Evolutionary conservation across 2,329 filamentous ascomycete species (phyloP).

Genomic region (Zopfia rhizophila): DNA sequence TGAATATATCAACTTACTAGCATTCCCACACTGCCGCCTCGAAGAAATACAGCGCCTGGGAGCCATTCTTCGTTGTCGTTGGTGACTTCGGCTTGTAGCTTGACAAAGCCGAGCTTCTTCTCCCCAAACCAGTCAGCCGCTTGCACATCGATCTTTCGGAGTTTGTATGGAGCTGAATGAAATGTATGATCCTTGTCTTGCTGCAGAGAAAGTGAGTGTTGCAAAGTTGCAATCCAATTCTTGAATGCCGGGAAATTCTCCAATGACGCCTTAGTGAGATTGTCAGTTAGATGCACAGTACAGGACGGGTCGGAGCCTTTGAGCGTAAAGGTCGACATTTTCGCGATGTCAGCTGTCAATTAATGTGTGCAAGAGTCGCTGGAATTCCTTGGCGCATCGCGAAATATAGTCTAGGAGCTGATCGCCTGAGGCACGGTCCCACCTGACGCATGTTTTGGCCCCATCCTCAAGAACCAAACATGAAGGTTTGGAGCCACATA

Average conservation of each 20-base stretch:
- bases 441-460: too few relatives aligned
- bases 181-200: slow-evolving; percentile 60
- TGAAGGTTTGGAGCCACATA: too few relatives aligned
- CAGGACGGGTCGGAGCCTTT: slow-evolving; percentile 46
- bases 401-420: too few relatives aligned
- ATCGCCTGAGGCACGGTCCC: too few relatives aligned
- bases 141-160: slow-evolving; percentile 65
- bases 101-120: slow-evolving; percentile 65
- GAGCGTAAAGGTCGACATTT: slow-evolving; percentile 57
- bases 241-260: slow-evolving; percentile 65
- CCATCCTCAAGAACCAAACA: too few relatives aligned
- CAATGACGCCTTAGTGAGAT: slow-evolving; percentile 57
- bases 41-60: slow-evolving; percentile 66
- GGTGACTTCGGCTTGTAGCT: slow-evolving; percentile 64
- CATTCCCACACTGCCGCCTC: slow-evolving; percentile 68
- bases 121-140: slow-evolving; percentile 63
- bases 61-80: slow-evolving; percentile 63
- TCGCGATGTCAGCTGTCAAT: slow-evolving; percentile 12
- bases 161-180: slow-evolving; percentile 60
- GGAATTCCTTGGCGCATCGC: too few relatives aligned
- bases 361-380: too few relatives aligned
- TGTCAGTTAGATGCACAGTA: slow-evolving; percentile 54
- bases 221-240: slow-evolving; percentile 63
- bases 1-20: slow-evolving; percentile 54
- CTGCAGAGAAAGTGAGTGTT: slow-evolving; percentile 61